phyloP scores from a whole-genome alignment of 2,329 filamentous ascomycete genomes.

The Alternaria alternata region DNA sequence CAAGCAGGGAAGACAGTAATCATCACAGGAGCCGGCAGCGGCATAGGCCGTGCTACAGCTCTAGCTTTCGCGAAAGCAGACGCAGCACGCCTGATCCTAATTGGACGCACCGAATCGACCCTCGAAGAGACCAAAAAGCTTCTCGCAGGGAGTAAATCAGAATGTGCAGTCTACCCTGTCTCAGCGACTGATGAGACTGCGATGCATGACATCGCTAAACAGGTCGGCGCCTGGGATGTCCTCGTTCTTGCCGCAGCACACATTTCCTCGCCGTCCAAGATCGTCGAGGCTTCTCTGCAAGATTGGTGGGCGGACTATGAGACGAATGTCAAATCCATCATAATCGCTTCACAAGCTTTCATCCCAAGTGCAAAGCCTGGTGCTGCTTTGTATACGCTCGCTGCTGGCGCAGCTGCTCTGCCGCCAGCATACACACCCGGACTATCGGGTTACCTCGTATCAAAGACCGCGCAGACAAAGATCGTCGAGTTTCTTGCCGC shows the following conservation, averaged over 20 bases:
- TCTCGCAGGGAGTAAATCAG: conserved; percentile 27
- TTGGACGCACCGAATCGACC: conserved; percentile 51
- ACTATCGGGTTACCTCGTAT: background rate
- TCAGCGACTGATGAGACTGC: conserved; percentile 25
- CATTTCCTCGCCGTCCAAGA: conserved; percentile 12
- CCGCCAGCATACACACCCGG: background rate
- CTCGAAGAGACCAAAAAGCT: conserved; percentile 47
- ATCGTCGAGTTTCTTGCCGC: background rate
- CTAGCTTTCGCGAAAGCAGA: conserved; percentile 55
- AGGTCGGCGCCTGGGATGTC: conserved; percentile 29
- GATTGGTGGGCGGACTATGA: conserved; percentile 35
- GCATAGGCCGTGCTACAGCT: conserved; percentile 57
- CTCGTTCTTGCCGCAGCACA: conserved; percentile 29
- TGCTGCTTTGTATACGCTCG: background rate
- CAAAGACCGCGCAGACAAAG: background rate
- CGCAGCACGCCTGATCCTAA: conserved; percentile 54
- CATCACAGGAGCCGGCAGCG: conserved; percentile 46
- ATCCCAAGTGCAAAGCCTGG: background rate
- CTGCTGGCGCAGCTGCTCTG: background rate
- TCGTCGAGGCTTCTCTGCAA: conserved; percentile 12
- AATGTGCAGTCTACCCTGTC: conserved; percentile 14
- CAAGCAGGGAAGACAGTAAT: conserved; percentile 26
- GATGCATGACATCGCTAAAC: conserved; percentile 22
- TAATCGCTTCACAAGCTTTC: conserved; percentile 20
- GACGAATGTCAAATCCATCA: conserved; percentile 27